Evolutionary conservation across 805 yeast genomes (phyloP).

Genomic region (Pachysolen tannophilus): DNA sequence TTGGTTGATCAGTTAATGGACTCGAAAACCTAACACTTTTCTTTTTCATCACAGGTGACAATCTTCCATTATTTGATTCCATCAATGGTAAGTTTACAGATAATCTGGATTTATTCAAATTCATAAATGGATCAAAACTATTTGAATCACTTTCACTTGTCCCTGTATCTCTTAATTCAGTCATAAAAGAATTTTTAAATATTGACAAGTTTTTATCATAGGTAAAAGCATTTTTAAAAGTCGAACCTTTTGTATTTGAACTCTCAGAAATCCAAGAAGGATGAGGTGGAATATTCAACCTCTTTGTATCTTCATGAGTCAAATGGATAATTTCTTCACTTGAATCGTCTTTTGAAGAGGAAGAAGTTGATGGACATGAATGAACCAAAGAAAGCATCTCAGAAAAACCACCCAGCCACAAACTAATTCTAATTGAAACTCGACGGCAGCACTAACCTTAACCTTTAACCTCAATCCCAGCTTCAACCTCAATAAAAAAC

Average conservation of each 20-base stretch:
- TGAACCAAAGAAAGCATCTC: too few relatives aligned
- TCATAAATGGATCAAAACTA: too few relatives aligned
- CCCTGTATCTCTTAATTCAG: too few relatives aligned
- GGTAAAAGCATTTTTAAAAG: constrained; percentile 1
- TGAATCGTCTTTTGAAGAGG: constrained; percentile 6
- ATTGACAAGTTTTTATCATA: constrained; percentile 4
- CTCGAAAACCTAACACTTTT: constrained; percentile 8
- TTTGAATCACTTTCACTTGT: too few relatives aligned
- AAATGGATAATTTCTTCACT: constrained; percentile 4
- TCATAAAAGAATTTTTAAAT: too few relatives aligned
- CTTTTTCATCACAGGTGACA: not conserved
- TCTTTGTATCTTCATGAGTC: not conserved
- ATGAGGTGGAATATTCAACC: constrained; percentile 4
- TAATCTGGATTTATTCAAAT: too few relatives aligned
- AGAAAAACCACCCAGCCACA: too few relatives aligned
- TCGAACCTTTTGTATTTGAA: not conserved
- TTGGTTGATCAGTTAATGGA: constrained; percentile 4
- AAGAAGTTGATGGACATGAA: constrained; percentile 8
- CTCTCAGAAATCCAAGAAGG: constrained; percentile 4
- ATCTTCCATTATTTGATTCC: constrained; percentile 2
- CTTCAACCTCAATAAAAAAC: too few relatives aligned
- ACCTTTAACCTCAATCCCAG: too few relatives aligned
- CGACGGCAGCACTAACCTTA: too few relatives aligned
- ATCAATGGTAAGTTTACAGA: constrained; percentile 4
- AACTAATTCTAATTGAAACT: too few relatives aligned